phyloP scores from a whole-genome alignment of 73 alveolate species.

The Paramecium tetraurelia region DNA sequence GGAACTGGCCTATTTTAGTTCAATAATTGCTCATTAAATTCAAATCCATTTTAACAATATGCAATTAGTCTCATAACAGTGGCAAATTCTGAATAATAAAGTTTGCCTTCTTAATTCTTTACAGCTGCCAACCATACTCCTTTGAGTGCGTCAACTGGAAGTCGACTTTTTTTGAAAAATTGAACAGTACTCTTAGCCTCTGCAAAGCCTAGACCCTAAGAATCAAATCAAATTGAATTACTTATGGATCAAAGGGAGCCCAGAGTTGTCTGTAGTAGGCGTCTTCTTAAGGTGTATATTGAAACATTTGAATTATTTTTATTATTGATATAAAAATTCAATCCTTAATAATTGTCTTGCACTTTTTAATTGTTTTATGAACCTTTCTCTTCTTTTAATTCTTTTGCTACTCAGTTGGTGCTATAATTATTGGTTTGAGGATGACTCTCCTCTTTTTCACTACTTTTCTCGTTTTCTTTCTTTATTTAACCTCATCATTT shows the following conservation, averaged over 20 bases:
- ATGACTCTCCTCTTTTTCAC: not conserved
- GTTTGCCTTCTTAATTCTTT: not conserved
- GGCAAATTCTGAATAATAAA: not conserved
- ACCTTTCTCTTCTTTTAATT: not conserved
- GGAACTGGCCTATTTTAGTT: not conserved
- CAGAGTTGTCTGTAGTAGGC: not conserved
- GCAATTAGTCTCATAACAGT: not conserved
- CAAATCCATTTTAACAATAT: constrained; percentile 16
- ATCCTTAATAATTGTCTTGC: not conserved
- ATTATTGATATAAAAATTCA: not conserved
- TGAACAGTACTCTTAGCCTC: not conserved
- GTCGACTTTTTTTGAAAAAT: constrained; percentile 26
- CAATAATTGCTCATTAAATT: not conserved
- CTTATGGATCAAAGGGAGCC: not conserved
- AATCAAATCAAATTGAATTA: not conserved
- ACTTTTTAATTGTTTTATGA: not conserved
- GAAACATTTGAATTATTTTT: not conserved
- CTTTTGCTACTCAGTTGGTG: not conserved
- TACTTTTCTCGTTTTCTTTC: not conserved
- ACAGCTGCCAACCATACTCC: not conserved
- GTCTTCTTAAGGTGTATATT: not conserved
- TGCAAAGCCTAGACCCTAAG: constrained; percentile 14
- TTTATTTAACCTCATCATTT: not conserved
- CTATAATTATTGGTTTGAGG: not conserved
- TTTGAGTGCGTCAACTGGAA: not conserved